Conservation (phyloP, 2,329 filamentous ascomycete species). For the Colletotrichum theobromicola region DNA sequence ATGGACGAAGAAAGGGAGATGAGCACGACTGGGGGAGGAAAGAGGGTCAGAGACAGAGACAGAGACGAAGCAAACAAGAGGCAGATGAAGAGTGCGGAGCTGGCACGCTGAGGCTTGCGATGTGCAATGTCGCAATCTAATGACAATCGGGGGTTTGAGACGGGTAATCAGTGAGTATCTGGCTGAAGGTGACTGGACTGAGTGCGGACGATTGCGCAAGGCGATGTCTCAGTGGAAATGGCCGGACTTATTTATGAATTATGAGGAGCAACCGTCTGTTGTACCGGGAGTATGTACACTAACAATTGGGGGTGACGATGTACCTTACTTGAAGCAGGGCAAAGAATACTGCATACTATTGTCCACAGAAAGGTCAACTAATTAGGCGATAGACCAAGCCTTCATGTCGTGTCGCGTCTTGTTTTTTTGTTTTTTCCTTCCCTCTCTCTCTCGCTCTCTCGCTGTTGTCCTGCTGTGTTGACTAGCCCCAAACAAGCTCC, state of each 20-base stretch:
- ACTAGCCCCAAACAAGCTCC: slow-evolving; percentile 16
- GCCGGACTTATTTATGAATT: background rate
- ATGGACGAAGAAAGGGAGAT: slow-evolving; percentile 12
- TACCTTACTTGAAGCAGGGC: background rate
- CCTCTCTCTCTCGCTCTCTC: too few relatives aligned
- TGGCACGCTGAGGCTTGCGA: slow-evolving; percentile 16
- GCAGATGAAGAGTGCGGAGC: slow-evolving; percentile 8
- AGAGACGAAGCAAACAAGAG: background rate
- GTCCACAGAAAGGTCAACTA: background rate
- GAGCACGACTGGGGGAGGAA: slow-evolving; percentile 6
- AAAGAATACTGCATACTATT: background rate
- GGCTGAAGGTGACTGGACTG: background rate
- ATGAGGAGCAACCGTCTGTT: background rate
- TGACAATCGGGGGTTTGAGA: background rate
- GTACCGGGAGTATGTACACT: background rate
- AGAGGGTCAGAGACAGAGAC: background rate
- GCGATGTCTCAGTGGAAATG: slow-evolving; percentile 12
- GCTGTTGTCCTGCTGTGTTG: background rate
- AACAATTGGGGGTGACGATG: background rate
- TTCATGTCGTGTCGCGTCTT: background rate
- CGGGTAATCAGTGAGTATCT: background rate
- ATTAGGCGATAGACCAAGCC: background rate
- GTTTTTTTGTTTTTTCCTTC: background rate
- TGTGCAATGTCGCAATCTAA: slow-evolving; percentile 21
- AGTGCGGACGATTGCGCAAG: slow-evolving; percentile 13